Percentiles rank a stretch among this genome's conserved stretches.
These are phyloP conservation scores for Penicillium hordei DNA, from an alignment of 2,329 filamentous ascomycete genomes.

Conservation along the genomic window DNA sequence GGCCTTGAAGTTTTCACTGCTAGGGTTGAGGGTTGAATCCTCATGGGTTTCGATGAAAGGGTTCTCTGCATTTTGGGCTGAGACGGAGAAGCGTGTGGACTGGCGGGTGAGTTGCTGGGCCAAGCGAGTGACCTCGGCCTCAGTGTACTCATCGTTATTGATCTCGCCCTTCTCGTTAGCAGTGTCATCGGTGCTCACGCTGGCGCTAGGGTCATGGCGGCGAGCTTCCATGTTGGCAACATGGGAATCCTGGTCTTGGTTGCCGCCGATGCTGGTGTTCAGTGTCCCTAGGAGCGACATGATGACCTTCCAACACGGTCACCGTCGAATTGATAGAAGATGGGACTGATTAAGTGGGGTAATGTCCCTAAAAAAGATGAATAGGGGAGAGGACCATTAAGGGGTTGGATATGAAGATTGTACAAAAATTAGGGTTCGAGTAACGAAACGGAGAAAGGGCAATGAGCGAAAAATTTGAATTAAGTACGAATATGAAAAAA, in stretches of 20 bases:
- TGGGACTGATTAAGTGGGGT: background rate
- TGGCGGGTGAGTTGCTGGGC: conserved; percentile 38
- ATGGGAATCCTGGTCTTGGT: background rate
- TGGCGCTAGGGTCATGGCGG: conserved; percentile 23
- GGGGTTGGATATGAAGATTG: background rate
- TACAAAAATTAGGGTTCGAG: background rate
- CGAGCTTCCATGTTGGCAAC: conserved; percentile 11
- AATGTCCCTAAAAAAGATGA: background rate
- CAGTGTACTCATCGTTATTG: conserved; percentile 27
- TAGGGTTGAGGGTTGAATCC: conserved; percentile 46
- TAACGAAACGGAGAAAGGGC: background rate
- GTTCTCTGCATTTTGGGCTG: conserved; percentile 30
- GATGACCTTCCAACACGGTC: conserved; percentile 15
- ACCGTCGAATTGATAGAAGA: background rate
- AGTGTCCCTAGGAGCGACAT: conserved; percentile 39
- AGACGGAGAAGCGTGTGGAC: conserved; percentile 33
- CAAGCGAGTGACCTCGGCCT: conserved; percentile 35
- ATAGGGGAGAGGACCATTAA: background rate
- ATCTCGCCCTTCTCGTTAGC: conserved; percentile 26
- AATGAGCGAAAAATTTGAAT: background rate
- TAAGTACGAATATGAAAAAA: background rate
- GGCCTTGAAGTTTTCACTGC: conserved; percentile 46
- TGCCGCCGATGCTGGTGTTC: conserved; percentile 29
- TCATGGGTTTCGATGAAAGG: conserved; percentile 36
- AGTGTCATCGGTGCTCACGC: conserved; percentile 30